Percentiles rank a stretch among this genome's conserved stretches.
Conservation (phyloP, 2,329 filamentous ascomycete genomes). For the Colletotrichum magnum region DNA sequence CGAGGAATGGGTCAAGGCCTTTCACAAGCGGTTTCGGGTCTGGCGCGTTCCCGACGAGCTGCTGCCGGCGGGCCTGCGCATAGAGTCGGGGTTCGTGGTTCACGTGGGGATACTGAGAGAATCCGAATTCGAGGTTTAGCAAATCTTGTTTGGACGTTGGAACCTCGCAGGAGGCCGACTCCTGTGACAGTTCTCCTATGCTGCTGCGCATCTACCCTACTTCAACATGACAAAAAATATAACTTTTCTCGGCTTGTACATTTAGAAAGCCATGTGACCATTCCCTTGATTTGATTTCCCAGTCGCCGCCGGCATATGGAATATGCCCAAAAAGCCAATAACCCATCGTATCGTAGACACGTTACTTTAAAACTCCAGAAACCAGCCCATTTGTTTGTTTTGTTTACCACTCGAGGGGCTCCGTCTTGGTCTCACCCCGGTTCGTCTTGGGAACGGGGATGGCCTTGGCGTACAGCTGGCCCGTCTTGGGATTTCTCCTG, state of each 20-base stretch:
- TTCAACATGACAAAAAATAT: constrained; percentile 15
- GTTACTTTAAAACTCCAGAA: constrained; percentile 40
- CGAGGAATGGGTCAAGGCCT: constrained; percentile 81
- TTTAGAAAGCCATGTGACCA: constrained; percentile 25
- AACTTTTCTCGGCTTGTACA: constrained; percentile 14
- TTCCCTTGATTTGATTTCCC: constrained; percentile 23
- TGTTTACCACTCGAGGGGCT: constrained; percentile 89
- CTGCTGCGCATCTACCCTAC: constrained; percentile 20
- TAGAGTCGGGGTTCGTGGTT: constrained; percentile 82
- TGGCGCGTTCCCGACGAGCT: constrained; percentile 81
- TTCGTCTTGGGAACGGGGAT: constrained; percentile 89
- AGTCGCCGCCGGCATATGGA: constrained; percentile 19
- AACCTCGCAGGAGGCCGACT: not conserved
- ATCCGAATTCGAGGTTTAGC: not conserved
- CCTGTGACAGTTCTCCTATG: constrained; percentile 21
- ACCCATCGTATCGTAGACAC: constrained; percentile 37
- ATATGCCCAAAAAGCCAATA: constrained; percentile 23
- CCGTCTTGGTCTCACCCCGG: constrained; percentile 83
- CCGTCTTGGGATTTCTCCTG: constrained; percentile 68
- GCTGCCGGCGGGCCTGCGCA: constrained; percentile 71
- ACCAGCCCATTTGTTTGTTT: constrained; percentile 1
- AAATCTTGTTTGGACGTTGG: constrained; percentile 4
- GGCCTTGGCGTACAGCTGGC: constrained; percentile 70
- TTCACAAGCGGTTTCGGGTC: constrained; percentile 75
- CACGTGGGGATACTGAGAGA: constrained; percentile 79